Evolutionary conservation across 2,329 filamentous ascomycete genomes (phyloP).

Genomic region (Epichloe sibirici): DNA sequence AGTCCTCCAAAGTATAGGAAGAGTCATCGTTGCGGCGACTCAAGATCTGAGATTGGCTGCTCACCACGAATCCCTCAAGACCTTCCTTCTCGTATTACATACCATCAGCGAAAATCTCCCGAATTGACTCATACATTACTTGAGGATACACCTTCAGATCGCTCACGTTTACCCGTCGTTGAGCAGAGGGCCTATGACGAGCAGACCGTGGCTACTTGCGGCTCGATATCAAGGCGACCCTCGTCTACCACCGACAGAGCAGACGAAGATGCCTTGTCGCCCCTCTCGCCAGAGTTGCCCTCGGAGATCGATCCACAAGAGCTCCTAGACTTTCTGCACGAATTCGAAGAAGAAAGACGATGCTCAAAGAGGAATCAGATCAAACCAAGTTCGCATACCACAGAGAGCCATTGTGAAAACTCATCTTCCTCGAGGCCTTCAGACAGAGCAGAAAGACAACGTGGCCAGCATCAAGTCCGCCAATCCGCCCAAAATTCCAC

Average conservation of each 20-base stretch:
- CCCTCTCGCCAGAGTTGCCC: not conserved
- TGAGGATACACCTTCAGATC: not conserved
- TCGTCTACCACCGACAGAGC: not conserved
- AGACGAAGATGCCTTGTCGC: not conserved
- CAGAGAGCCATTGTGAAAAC: not conserved
- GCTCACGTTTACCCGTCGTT: not conserved
- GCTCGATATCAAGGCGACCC: not conserved
- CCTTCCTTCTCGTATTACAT: not conserved
- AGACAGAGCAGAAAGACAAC: not conserved
- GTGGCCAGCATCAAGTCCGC: not conserved
- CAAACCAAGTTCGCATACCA: not conserved
- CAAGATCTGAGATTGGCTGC: not conserved
- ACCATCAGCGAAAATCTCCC: not conserved
- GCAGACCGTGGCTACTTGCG: not conserved
- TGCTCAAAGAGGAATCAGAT: not conserved
- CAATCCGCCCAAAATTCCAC: not conserved
- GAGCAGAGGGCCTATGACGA: not conserved
- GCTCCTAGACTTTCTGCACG: conserved; percentile 3
- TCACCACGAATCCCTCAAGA: not conserved
- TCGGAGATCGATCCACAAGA: conserved; percentile 4
- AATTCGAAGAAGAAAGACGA: conserved; percentile 1
- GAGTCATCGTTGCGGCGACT: not conserved
- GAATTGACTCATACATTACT: not conserved
- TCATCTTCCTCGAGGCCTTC: not conserved
- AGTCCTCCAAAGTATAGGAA: not conserved